These are phyloP conservation scores for Hygrophila difformis DNA, from an alignment of 257 asterid genomes.

Conservation along the genomic window DNA sequence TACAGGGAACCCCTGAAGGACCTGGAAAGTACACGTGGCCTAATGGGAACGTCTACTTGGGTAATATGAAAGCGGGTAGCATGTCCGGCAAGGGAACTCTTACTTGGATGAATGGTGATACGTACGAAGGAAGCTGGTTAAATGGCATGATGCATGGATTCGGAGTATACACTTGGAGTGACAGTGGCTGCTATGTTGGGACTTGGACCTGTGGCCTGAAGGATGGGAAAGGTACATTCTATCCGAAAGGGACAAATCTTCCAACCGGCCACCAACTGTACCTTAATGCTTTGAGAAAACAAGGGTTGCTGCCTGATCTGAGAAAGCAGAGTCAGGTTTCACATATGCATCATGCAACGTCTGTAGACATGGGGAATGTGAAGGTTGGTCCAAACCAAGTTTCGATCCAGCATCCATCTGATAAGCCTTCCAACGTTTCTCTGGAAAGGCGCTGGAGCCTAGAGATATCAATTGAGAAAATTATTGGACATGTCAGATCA, in stretches of 20 bases:
- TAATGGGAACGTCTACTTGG: slow-evolving; percentile 75
- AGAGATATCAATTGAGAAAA: slow-evolving; percentile 85
- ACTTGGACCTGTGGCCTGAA: slow-evolving; percentile 88
- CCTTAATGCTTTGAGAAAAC: slow-evolving; percentile 73
- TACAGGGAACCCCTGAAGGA: slow-evolving; percentile 86
- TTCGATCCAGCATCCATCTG: slow-evolving; percentile 34
- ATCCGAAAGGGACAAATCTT: slow-evolving; percentile 68
- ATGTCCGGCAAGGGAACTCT: slow-evolving; percentile 95
- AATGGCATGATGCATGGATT: slow-evolving; percentile 82
- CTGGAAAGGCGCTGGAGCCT: slow-evolving; percentile 90
- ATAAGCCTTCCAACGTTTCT: slow-evolving; percentile 41
- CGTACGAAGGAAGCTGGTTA: slow-evolving; percentile 79
- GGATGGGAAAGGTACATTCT: slow-evolving; percentile 92
- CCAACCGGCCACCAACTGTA: slow-evolving; percentile 62
- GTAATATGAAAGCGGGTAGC: slow-evolving; percentile 77
- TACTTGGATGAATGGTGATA: slow-evolving; percentile 80
- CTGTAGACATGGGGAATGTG: slow-evolving; percentile 45
- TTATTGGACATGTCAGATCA: slow-evolving; percentile 51
- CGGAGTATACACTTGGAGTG: slow-evolving; percentile 80
- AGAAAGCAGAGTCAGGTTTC: slow-evolving; percentile 73
- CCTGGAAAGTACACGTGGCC: slow-evolving; percentile 91
- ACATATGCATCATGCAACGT: slow-evolving; percentile 46
- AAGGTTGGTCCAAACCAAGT: slow-evolving; percentile 40
- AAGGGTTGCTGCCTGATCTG: slow-evolving; percentile 78
- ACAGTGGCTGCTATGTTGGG: slow-evolving; percentile 79